Evolutionary conservation across 139 green algal genomes (phyloP).

Genomic region (Picochlorum sp.): DNA sequence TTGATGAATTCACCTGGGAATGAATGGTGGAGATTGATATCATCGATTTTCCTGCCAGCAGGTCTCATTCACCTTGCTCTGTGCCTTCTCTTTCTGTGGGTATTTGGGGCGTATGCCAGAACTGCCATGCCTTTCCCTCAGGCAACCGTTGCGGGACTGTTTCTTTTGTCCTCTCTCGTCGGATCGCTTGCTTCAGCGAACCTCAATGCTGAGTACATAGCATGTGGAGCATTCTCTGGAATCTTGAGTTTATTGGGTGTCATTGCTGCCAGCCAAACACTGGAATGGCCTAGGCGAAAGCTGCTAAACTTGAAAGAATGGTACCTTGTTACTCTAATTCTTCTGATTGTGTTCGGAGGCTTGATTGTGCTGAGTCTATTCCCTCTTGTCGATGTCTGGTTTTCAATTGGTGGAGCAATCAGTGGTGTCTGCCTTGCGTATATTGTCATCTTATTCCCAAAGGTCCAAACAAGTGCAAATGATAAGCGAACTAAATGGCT

Average conservation of each 20-base stretch:
- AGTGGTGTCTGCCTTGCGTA: not conserved
- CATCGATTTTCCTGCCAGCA: conserved; percentile 36
- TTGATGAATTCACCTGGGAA: conserved; percentile 13
- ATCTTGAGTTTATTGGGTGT: conserved; percentile 34
- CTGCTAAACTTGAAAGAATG: conserved; percentile 8
- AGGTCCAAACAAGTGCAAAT: not conserved
- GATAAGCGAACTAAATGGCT: not conserved
- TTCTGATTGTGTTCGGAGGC: conserved; percentile 15
- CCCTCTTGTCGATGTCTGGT: conserved; percentile 29
- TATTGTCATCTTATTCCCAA: conserved; percentile 1
- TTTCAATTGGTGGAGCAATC: conserved; percentile 5
- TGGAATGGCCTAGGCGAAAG: conserved; percentile 15
- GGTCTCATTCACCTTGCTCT: conserved; percentile 36
- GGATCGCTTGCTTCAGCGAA: conserved; percentile 37
- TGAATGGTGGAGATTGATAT: conserved; percentile 43
- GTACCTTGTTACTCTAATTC: conserved; percentile 8
- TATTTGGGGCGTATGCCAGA: conserved; percentile 32
- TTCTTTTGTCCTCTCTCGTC: conserved; percentile 21
- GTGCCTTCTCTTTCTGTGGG: conserved; percentile 30
- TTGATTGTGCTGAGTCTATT: conserved; percentile 24
- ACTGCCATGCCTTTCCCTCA: conserved; percentile 10
- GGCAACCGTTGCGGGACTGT: conserved; percentile 22
- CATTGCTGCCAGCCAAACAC: conserved; percentile 27
- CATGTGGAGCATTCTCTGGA: conserved; percentile 29
- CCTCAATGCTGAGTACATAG: conserved; percentile 26